Conservation (phyloP, 306 rosid genomes). For the Canavalia gladiata region DNA sequence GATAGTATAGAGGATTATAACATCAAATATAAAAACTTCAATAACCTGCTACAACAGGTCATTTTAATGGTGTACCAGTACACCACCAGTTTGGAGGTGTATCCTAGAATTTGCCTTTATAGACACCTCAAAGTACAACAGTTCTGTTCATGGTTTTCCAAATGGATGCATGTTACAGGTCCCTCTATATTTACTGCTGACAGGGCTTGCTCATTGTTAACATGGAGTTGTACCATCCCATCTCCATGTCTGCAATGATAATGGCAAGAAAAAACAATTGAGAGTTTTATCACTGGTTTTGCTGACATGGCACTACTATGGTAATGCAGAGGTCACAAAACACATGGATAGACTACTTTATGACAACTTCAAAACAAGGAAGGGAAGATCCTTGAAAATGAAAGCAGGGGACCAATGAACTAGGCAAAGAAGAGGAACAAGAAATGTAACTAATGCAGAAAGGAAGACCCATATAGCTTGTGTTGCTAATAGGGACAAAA, state of each 20-base stretch:
- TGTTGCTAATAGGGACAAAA: not conserved
- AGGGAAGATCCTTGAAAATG: not conserved
- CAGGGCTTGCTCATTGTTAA: slow-evolving; percentile 2
- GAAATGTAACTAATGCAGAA: not conserved
- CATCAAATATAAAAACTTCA: no score
- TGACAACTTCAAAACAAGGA: slow-evolving; percentile 30
- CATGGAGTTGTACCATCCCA: slow-evolving; percentile 7
- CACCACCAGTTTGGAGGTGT: no score
- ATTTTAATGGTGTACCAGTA: no score
- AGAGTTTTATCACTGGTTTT: slow-evolving; percentile 14
- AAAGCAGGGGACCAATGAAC: slow-evolving; percentile 17
- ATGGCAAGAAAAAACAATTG: slow-evolving; percentile 1
- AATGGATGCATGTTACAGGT: not conserved
- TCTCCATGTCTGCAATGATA: slow-evolving; percentile 11
- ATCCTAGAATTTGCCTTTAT: no score
- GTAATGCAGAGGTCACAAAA: not conserved
- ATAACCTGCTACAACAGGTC: no score
- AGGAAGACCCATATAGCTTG: not conserved
- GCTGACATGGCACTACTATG: slow-evolving; percentile 25
- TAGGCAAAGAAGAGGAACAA: slow-evolving; percentile 21
- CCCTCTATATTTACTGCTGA: slow-evolving; percentile 15
- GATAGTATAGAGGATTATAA: no score
- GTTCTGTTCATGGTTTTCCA: slow-evolving; percentile 15
- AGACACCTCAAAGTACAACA: slow-evolving; percentile 11
- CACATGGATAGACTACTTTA: slow-evolving; percentile 1